Evolutionary conservation across 1,284 basidiomycete genomes (phyloP).

Genomic region (Cystobasidium slooffiae): DNA sequence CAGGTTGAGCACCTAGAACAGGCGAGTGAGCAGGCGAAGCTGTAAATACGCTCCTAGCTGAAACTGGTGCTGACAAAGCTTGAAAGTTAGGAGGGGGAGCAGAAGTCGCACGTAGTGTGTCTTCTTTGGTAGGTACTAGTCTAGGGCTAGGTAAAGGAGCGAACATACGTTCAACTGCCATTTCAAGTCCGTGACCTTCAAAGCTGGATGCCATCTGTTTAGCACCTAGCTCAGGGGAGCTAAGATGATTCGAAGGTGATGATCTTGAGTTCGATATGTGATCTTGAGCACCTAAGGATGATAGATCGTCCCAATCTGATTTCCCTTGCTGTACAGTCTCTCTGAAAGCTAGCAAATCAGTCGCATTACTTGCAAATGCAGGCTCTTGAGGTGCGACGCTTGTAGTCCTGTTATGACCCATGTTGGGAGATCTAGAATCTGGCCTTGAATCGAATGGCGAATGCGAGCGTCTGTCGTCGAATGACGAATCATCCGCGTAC

Average conservation of each 20-base stretch:
- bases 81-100: slow-evolving; percentile 3
- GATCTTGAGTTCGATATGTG: slow-evolving; percentile 13
- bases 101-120: slow-evolving; percentile 35
- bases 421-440: slow-evolving; percentile 4
- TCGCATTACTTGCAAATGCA: slow-evolving; percentile 16
- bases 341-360: slow-evolving; percentile 27
- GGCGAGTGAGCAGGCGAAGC: slow-evolving; percentile 35
- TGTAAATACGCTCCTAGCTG: slow-evolving; percentile 10
- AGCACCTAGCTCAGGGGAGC: slow-evolving; percentile 18
- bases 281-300: slow-evolving; percentile 27
- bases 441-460: slow-evolving; percentile 29
- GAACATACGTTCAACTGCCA: slow-evolving; percentile 41
- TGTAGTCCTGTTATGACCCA: neutral
- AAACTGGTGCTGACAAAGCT: slow-evolving; percentile 4
- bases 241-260: slow-evolving; percentile 17
- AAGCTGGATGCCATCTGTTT: slow-evolving; percentile 7
- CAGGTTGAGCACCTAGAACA: neutral
- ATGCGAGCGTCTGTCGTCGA: slow-evolving; percentile 37
- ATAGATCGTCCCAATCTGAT: slow-evolving; percentile 36
- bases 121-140: neutral
- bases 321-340: slow-evolving; percentile 8
- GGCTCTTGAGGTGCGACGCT: slow-evolving; percentile 6
- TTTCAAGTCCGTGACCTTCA: slow-evolving; percentile 35
- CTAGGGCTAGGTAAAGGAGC: slow-evolving; percentile 31
- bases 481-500: slow-evolving; percentile 40